Base-by-base conservation (phyloP, 2,329 filamentous ascomycete species). In the Coleophoma cylindrospora region DNA sequence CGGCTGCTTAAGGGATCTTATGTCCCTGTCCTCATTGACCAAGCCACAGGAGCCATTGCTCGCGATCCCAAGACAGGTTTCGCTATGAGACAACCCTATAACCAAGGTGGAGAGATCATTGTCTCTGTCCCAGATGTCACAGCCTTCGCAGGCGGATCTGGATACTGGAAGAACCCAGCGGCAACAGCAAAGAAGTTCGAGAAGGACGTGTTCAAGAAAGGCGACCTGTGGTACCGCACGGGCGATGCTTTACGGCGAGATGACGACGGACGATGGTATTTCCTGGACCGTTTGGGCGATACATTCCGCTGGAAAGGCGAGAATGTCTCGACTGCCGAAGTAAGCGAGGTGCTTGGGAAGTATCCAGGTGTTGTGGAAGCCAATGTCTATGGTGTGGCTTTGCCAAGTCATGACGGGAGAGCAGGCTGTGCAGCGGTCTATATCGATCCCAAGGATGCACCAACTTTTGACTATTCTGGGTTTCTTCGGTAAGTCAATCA, bases 251-350 rank as follows among this genome's bases (percentile, higher is more conserved):
- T 89, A 37, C 70, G 81, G 3, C 72, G 79, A 17, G 79, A 84
- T 54, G 55, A 56, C 2, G 83, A 89, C 47, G 85, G 85, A 0
- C 71, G 82, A 10, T 84, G 82, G 79, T 88, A 76, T 67, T 90
- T 89, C 65, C 66, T 84, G 36, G 86, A 90, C 58, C 73, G 83
- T 4, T 73, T 89, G 1, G 86, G 86, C 2, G 86, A 90, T 64
- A 89, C 86, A 0, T 90, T 84, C 67, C 76, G 86, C 33, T 89
- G 86, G 86, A 89, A 88, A 65, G 79, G 79, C 47, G 82, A 86
- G 66, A 86, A 86, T 57, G 81, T 86, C 38, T 81, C 78, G 11
- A 86, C 82, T 38, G 71, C 82, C 11, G 85, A 89, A 66, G 85
- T 89, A 1, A 74, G 81, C 2, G 80, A 86, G 58, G 74, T 81